Percentiles rank a stretch among this genome's conserved stretches.
phyloP scores from a whole-genome alignment of 2,329 filamentous ascomycete genomes.

The Aspergillus sp. region DNA sequence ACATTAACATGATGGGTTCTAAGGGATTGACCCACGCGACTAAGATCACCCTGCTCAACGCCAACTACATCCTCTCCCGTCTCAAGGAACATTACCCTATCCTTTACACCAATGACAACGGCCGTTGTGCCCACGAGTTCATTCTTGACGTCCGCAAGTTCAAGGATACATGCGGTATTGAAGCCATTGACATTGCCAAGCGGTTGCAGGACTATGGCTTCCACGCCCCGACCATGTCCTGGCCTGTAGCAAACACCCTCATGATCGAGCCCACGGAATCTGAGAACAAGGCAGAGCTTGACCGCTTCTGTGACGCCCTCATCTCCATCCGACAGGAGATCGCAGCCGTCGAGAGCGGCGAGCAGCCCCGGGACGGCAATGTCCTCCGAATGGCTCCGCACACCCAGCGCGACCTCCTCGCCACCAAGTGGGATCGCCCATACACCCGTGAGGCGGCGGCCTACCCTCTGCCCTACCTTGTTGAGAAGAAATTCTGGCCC shows the following conservation, averaged over 20 bases:
- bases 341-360: constrained; percentile 75
- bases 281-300: constrained; percentile 87
- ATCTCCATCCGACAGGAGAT: constrained; percentile 87
- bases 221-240: constrained; percentile 96
- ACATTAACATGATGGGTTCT: constrained; percentile 89
- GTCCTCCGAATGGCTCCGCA: constrained; percentile 89
- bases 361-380: constrained; percentile 72
- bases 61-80: constrained; percentile 91
- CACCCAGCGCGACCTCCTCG: constrained; percentile 75
- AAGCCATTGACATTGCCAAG: constrained; percentile 95
- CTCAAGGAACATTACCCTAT: constrained; percentile 85
- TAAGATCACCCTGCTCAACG: constrained; percentile 89
- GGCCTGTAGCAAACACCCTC: constrained; percentile 90
- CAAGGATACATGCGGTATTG: constrained; percentile 77
- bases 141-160: constrained; percentile 88
- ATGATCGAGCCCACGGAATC: constrained; percentile 98
- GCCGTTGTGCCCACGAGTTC: constrained; percentile 94
- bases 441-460: constrained; percentile 82
- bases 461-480: constrained; percentile 78
- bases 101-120: constrained; percentile 86
- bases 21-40: constrained; percentile 84
- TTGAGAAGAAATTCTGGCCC: constrained; percentile 98
- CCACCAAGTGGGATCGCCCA: constrained; percentile 74
- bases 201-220: constrained; percentile 96
- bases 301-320: constrained; percentile 87